Evolutionary conservation across 768 basidiomycete species (phyloP).

Genomic region (Polyporus arcularius): DNA sequence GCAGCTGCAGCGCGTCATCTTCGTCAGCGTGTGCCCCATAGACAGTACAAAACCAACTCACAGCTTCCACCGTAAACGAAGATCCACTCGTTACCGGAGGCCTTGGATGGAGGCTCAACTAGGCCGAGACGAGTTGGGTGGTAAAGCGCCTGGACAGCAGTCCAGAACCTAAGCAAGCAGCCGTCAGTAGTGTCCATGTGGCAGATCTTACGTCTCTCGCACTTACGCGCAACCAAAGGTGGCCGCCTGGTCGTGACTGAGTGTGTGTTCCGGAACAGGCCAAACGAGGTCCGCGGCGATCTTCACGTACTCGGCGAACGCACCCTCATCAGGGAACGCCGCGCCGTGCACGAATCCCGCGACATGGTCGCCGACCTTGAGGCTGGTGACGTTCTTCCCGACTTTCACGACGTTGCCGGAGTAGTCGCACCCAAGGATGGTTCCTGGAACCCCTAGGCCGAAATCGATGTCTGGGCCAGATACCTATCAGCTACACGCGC

Average conservation of each 20-base stretch:
- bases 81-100: slow-evolving; percentile 16
- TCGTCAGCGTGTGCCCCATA: too few relatives aligned
- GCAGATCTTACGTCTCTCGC: too few relatives aligned
- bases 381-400: slow-evolving; percentile 20
- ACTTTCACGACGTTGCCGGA: slow-evolving; percentile 27
- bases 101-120: slow-evolving; percentile 19
- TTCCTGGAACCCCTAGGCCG: slow-evolving; percentile 8
- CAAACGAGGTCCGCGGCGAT: slow-evolving; percentile 24
- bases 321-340: slow-evolving; percentile 20
- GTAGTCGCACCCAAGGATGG: slow-evolving; percentile 28
- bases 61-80: slow-evolving; percentile 25
- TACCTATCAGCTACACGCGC: not conserved
- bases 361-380: slow-evolving; percentile 29
- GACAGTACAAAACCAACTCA: not conserved
- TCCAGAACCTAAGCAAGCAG: slow-evolving; percentile 17
- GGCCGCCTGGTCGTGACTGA: slow-evolving; percentile 21
- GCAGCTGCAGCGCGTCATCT: slow-evolving; percentile 1
- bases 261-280: slow-evolving; percentile 14
- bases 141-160: slow-evolving; percentile 22
- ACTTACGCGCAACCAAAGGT: slow-evolving; percentile 24
- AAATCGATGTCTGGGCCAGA: slow-evolving; percentile 13
- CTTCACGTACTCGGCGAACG: slow-evolving; percentile 32
- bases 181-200: too few relatives aligned
- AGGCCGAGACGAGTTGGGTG: slow-evolving; percentile 21
- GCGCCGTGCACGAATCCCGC: slow-evolving; percentile 32